Evolutionary conservation across 208 protist genomes (phyloP), one percentile per base, ranked within the genome.

Genomic region (Leishmania martiniquensis): DNA sequence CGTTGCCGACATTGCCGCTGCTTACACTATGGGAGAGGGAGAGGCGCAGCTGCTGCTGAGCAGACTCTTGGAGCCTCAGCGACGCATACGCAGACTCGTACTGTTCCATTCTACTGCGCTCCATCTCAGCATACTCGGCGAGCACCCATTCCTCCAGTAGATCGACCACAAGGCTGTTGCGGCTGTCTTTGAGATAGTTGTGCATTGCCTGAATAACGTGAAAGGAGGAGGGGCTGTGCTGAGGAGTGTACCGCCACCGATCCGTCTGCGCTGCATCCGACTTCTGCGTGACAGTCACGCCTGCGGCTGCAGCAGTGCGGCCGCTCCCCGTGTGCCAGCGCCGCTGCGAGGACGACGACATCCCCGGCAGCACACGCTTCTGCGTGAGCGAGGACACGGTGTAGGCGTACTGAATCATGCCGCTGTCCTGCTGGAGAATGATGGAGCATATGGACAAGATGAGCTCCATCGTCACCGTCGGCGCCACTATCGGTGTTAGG

Each of bases 321-420:
- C 70, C 37, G 52, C 70, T 62, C 57, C 72, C 44, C 32, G 39
- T 67, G 32, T 79, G 74, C 80, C 80, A 73, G 45, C 75, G 75
- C 42, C 80, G 54, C 75, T 84, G 80, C 75, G 80, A 45, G 17
- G 80, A 69, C 20, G 80, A 68, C 7, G 75, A 79, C 54, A 83
- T 76, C 54, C 65, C 72, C 17, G 74, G 70, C 44, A 83, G 71
- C 45, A 85, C 59, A 32, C 82, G 84, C 66, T 81, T 82, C 81
- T 92, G 84, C 42, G 83, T 83, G 0, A 92, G 82, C 32, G 86
- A 84, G 9, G 88, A 90, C 22, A 90, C 81, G 17, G 87, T 93
- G 80, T 85, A 93, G 70, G 65, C 72, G 72, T 93, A 87, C 69
- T 85, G 76, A 49, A 93, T 81, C 54, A 87, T 85, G 39, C 92